A percentile compares a stretch with the other conserved stretches of the same genome.
Evolutionary conservation across 345 rosid genomes (phyloP).

Genomic region (Rubroshorea leprosula): DNA sequence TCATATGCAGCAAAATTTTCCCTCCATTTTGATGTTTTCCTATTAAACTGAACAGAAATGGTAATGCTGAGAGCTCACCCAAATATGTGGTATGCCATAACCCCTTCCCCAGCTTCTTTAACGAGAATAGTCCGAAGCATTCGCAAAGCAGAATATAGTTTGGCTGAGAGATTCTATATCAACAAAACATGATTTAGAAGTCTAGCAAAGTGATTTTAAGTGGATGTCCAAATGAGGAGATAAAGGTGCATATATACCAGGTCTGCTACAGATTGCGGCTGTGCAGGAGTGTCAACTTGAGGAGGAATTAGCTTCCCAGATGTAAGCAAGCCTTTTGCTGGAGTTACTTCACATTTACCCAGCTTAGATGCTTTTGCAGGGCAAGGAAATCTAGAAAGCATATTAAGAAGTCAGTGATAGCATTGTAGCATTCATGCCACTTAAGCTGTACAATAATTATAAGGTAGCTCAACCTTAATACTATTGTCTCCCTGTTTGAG

Average conservation of each 20-base stretch:
- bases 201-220: slow-evolving; percentile 10
- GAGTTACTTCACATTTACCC: slow-evolving; percentile 50
- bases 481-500: slow-evolving; percentile 46
- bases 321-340: slow-evolving; percentile 58
- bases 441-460: background rate
- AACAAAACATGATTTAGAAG: background rate
- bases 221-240: slow-evolving; percentile 10
- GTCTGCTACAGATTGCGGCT: slow-evolving; percentile 41
- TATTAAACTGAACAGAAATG: background rate
- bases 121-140: slow-evolving; percentile 69
- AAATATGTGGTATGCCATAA: slow-evolving; percentile 91
- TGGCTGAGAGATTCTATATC: slow-evolving; percentile 65
- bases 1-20: too few species aligned
- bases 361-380: slow-evolving; percentile 47
- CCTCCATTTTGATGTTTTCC: too few species aligned
- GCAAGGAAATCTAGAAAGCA: slow-evolving; percentile 64
- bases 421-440: background rate
- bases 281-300: slow-evolving; percentile 34
- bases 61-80: slow-evolving; percentile 40
- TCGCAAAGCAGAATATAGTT: slow-evolving; percentile 58
- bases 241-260: slow-evolving; percentile 41
- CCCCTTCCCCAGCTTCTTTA: slow-evolving; percentile 81
- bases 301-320: slow-evolving; percentile 48
- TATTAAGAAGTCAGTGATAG: slow-evolving; percentile 11
- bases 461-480: slow-evolving; percentile 45